Evolutionary conservation across 805 yeast species (phyloP).

Genomic region (Hagleromyces aurorensis): DNA sequence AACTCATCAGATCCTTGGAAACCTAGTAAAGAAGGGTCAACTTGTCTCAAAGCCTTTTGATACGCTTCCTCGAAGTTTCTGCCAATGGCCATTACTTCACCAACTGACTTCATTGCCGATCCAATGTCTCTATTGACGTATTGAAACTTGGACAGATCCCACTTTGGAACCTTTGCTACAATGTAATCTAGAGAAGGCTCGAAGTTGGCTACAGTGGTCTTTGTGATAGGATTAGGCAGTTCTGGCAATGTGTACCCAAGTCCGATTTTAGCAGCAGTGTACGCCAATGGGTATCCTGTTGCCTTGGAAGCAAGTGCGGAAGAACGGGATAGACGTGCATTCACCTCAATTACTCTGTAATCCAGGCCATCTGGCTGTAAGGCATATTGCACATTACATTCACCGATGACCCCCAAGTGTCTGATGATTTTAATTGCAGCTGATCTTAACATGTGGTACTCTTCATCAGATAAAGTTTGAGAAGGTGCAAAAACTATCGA

Average conservation of each 20-base stretch:
- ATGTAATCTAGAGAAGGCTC: slow-evolving; percentile 96
- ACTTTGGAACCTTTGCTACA: slow-evolving; percentile 95
- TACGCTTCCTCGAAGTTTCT: slow-evolving; percentile 95
- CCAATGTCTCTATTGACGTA: slow-evolving; percentile 92
- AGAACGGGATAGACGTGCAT: slow-evolving; percentile 93
- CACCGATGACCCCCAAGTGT: slow-evolving; percentile 98
- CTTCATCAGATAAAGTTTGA: slow-evolving; percentile 94
- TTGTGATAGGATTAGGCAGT: slow-evolving; percentile 92
- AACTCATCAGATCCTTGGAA: slow-evolving; percentile 78
- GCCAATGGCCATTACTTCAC: slow-evolving; percentile 99
- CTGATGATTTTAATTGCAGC: slow-evolving; percentile 97
- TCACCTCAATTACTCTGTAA: slow-evolving; percentile 94
- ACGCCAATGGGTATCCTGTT: slow-evolving; percentile 97
- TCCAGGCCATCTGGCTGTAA: slow-evolving; percentile 93
- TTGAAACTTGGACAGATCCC: slow-evolving; percentile 95
- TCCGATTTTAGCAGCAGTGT: slow-evolving; percentile 96
- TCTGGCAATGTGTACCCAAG: slow-evolving; percentile 92
- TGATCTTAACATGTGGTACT: slow-evolving; percentile 93
- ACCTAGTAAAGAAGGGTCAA: slow-evolving; percentile 84
- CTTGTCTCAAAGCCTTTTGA: slow-evolving; percentile 95
- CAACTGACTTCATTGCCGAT: slow-evolving; percentile 96
- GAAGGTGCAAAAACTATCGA: slow-evolving; percentile 99
- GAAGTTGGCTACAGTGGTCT: slow-evolving; percentile 91
- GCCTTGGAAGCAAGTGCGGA: slow-evolving; percentile 98
- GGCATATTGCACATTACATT: slow-evolving; percentile 96